Base-by-base conservation (phyloP, 768 basidiomycete genomes). In the Trametes cubensis region DNA sequence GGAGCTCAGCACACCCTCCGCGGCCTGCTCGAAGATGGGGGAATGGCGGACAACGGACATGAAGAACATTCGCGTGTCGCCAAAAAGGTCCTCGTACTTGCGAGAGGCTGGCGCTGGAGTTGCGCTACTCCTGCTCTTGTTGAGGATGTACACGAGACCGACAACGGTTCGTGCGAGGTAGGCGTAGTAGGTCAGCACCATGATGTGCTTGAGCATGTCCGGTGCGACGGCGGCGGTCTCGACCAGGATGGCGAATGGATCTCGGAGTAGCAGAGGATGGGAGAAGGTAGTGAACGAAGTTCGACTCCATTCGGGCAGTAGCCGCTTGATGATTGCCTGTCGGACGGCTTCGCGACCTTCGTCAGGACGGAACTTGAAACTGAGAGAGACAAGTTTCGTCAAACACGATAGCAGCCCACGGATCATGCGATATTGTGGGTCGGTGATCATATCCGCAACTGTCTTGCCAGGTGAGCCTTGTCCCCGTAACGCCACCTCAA, bases 161-260 rank as follows among this genome's bases (percentile, higher is more conserved):
- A 98, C 84, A 67, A 92, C 90, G 3, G 87, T 87, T 4, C 95
- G 88, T 1, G 92, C 90, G 50, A 99, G 80, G 66, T 89, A 89
- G 5, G 93, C 92, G 70, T 97, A 98, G 75, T 95, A 98, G 1
- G 89, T 84, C 67, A 98, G 81, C 41, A 92, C 80, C n/a, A 94
- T 82, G 47, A 96, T 89, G 67, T 97, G 90, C 34, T 89, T 85
- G 26, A 99, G 82, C 71, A 94, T 89, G 63, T 95, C 92, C 0
- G 94, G 95, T 0, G 90, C 87, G 47, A 97, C 87, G 2, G 92
- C 90, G 0, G 95, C 95, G 0, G 90, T 86, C 76, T 99, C 96
- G 25, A 96, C 81, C 21, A 99, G 81, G 41, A 96, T 83, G 2
- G 90, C 89, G 68, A 98, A 88, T 0, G 97, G 95, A 72, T 97